phyloP scores from a whole-genome alignment of 345 rosid genomes.

The Gossypium rotundifolium region DNA sequence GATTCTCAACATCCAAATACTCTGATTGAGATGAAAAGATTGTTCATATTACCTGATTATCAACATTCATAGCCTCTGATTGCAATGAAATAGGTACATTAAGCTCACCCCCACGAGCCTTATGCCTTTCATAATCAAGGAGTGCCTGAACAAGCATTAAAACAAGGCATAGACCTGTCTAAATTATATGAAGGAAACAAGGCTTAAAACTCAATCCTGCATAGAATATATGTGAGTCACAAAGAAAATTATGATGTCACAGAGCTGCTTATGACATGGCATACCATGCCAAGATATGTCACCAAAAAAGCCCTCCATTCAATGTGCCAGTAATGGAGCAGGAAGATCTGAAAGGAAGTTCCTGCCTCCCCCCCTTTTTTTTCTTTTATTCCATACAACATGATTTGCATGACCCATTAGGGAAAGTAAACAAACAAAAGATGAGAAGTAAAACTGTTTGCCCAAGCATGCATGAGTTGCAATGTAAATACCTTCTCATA shows the following conservation, averaged over 20 bases:
- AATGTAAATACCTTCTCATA: conserved; percentile 60
- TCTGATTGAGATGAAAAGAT: conserved; percentile 24
- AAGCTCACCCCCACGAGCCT: conserved; percentile 56
- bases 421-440: neutral
- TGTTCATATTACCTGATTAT: conserved; percentile 50
- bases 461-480: neutral
- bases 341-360: neutral
- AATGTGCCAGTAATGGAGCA: neutral
- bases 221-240: neutral
- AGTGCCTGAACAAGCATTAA: conserved; percentile 49
- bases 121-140: conserved; percentile 85
- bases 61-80: conserved; percentile 41
- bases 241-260: neutral
- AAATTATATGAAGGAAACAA: neutral
- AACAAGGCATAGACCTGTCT: conserved; percentile 2
- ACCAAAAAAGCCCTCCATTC: neutral
- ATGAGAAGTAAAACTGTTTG: neutral
- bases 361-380: neutral
- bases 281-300: neutral
- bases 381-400: neutral
- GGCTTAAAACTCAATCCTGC: neutral
- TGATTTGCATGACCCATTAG: neutral
- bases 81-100: conserved; percentile 41
- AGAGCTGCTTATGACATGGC: neutral
- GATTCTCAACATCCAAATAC: conserved; percentile 48